These are phyloP conservation scores for Colletotrichum eremochloae DNA, from an alignment of 2,329 filamentous ascomycete genomes.

Conservation along the genomic window DNA sequence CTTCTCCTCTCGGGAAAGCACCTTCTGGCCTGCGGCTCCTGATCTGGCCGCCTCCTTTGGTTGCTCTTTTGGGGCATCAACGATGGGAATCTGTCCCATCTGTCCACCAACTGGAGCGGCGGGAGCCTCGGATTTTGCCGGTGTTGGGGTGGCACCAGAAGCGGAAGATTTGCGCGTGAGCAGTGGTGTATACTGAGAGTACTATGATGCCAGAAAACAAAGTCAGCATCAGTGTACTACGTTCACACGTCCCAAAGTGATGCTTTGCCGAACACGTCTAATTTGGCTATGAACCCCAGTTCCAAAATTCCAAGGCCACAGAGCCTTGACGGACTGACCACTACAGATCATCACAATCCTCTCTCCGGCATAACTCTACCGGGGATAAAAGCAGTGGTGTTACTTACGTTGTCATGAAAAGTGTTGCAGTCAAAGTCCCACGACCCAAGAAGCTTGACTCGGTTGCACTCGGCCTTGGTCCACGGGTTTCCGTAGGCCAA, in stretches of 20 bases:
- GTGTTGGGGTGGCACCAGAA: constrained; percentile 28
- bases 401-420: constrained; percentile 87
- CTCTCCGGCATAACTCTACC: constrained; percentile 52
- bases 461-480: constrained; percentile 89
- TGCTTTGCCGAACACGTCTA: constrained; percentile 26
- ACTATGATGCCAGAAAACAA: constrained; percentile 30
- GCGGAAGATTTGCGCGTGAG: constrained; percentile 28
- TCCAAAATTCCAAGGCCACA: background rate
- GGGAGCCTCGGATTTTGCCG: constrained; percentile 33
- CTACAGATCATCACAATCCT: constrained; percentile 28
- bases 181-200: constrained; percentile 37
- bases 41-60: constrained; percentile 57
- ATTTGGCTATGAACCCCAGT: constrained; percentile 31
- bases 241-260: background rate
- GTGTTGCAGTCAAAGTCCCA: constrained; percentile 99
- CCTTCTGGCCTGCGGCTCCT: constrained; percentile 63
- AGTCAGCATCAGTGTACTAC: constrained; percentile 19
- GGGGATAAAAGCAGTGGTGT: constrained; percentile 51
- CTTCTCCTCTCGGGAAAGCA: constrained; percentile 78
- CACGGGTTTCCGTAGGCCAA: constrained; percentile 93
- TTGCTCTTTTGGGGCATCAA: constrained; percentile 47
- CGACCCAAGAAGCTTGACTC: constrained; percentile 85
- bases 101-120: constrained; percentile 31
- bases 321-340: background rate
- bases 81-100: constrained; percentile 47